Evolutionary conservation across 352 stramenopile genomes (phyloP).

Genomic region (Phytophthora sojae): DNA sequence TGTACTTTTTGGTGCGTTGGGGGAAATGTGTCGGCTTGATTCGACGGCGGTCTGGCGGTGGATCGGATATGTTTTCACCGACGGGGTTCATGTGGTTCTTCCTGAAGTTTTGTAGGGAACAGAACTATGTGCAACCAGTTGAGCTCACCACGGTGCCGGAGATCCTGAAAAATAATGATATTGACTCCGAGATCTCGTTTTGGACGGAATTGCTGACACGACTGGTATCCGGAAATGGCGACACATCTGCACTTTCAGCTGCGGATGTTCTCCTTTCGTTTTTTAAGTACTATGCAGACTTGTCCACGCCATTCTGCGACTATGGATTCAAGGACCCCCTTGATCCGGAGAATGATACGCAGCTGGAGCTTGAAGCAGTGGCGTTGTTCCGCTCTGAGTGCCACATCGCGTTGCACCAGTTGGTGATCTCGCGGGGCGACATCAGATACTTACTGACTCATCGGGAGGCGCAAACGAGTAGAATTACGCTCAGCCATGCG

Average conservation of each 20-base stretch:
- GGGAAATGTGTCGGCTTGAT: constrained; percentile 75
- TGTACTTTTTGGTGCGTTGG: constrained; percentile 81
- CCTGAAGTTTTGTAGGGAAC: constrained; percentile 64
- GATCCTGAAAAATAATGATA: constrained; percentile 51
- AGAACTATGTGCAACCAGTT: constrained; percentile 56
- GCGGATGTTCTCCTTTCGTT: constrained; percentile 70
- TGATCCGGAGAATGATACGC: constrained; percentile 70
- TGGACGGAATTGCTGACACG: constrained; percentile 63
- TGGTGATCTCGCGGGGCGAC: constrained; percentile 68
- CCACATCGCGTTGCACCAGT: constrained; percentile 67
- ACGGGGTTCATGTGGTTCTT: constrained; percentile 84
- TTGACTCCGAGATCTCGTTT: constrained; percentile 70
- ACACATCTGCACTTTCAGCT: constrained; percentile 44
- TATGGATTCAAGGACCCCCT: constrained; percentile 73
- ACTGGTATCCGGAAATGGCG: constrained; percentile 43
- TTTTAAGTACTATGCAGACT: constrained; percentile 60
- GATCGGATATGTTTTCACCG: constrained; percentile 64
- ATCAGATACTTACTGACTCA: constrained; percentile 64
- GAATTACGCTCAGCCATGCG: constrained; percentile 77
- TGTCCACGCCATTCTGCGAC: constrained; percentile 48
- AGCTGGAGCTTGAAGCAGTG: constrained; percentile 50
- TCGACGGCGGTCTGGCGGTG: constrained; percentile 56
- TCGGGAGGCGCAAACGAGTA: constrained; percentile 58
- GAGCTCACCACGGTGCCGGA: constrained; percentile 45
- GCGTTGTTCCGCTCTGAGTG: constrained; percentile 69